phyloP scores from a whole-genome alignment of 2,329 filamentous ascomycete genomes.

The Colletotrichum musae region DNA sequence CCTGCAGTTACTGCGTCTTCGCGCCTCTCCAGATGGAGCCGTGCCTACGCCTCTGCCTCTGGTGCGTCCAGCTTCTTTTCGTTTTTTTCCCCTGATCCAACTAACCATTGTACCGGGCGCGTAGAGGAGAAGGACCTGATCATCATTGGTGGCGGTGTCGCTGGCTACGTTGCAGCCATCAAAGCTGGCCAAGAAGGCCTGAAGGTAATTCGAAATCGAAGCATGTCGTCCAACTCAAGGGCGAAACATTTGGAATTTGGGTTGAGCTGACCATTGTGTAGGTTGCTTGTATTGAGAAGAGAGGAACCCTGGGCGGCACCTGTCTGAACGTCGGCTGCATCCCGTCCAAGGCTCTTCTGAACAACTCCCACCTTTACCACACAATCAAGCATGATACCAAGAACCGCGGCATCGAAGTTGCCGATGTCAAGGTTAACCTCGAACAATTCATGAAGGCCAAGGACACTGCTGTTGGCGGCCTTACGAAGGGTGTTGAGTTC shows the following conservation, averaged over 20 bases:
- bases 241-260: background rate
- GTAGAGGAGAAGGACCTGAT: constrained; percentile 95
- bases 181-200: constrained; percentile 98
- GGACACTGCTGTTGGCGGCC: constrained; percentile 86
- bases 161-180: constrained; percentile 98
- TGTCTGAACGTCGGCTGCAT: constrained; percentile 99
- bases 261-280: constrained; percentile 52
- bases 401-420: constrained; percentile 96
- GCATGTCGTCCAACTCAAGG: background rate
- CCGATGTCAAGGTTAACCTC: constrained; percentile 97
- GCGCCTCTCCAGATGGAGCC: constrained; percentile 66
- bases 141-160: constrained; percentile 97
- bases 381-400: constrained; percentile 97
- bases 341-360: constrained; percentile 98
- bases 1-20: constrained; percentile 63
- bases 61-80: constrained; percentile 57
- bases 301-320: constrained; percentile 93
- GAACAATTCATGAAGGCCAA: constrained; percentile 98
- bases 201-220: constrained; percentile 74
- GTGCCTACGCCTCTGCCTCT: constrained; percentile 71
- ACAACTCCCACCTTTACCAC: constrained; percentile 99
- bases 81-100: background rate
- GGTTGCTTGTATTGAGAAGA: constrained; percentile 99
- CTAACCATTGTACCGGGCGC: constrained; percentile 43
- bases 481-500: constrained; percentile 98